A percentile compares a stretch with the other conserved stretches of the same genome.
Evolutionary conservation across 768 basidiomycete species (phyloP).

Genomic region (Lactarius indigo): DNA sequence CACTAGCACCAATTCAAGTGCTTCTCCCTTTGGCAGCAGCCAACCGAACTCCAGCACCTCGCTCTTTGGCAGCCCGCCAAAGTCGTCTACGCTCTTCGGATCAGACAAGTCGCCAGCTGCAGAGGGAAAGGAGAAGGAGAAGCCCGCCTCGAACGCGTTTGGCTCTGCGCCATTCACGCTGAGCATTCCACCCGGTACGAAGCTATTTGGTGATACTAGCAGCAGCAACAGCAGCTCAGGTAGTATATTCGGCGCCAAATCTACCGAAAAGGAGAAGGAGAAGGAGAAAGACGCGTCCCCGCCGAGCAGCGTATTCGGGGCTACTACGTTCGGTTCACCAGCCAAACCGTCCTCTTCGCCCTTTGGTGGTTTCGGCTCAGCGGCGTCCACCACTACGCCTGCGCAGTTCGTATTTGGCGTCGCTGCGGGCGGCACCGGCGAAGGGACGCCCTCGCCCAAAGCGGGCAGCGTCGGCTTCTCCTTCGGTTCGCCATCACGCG

Average conservation of each 20-base stretch:
- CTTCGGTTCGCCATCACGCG: slow-evolving; percentile 23
- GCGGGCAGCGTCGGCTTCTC: slow-evolving; percentile 23
- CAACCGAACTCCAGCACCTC: background rate
- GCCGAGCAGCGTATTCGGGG: slow-evolving; percentile 10
- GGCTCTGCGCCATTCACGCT: slow-evolving; percentile 5
- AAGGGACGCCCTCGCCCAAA: slow-evolving; percentile 10
- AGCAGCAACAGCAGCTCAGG: background rate
- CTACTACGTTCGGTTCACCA: slow-evolving; percentile 4
- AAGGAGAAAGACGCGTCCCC: background rate
- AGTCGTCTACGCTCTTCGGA: slow-evolving; percentile 7
- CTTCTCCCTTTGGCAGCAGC: slow-evolving; percentile 14
- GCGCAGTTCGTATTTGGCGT: slow-evolving; percentile 22
- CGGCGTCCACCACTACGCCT: slow-evolving; percentile 5
- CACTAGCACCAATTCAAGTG: background rate
- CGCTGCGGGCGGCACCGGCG: background rate
- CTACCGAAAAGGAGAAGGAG: slow-evolving; percentile 10
- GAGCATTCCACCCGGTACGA: slow-evolving; percentile 3
- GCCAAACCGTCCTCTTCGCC: slow-evolving; percentile 11
- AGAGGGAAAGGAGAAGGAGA: slow-evolving; percentile 7
- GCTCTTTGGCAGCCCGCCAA: slow-evolving; percentile 15
- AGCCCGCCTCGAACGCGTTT: background rate
- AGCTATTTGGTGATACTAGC: slow-evolving; percentile 6
- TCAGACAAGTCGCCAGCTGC: background rate
- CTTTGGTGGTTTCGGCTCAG: slow-evolving; percentile 6
- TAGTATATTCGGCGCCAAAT: slow-evolving; percentile 21